These are phyloP conservation scores for sunflower (Helianthus annuus) DNA, from an alignment of 129 eudicot genomes.

Conservation along the genomic window DNA sequence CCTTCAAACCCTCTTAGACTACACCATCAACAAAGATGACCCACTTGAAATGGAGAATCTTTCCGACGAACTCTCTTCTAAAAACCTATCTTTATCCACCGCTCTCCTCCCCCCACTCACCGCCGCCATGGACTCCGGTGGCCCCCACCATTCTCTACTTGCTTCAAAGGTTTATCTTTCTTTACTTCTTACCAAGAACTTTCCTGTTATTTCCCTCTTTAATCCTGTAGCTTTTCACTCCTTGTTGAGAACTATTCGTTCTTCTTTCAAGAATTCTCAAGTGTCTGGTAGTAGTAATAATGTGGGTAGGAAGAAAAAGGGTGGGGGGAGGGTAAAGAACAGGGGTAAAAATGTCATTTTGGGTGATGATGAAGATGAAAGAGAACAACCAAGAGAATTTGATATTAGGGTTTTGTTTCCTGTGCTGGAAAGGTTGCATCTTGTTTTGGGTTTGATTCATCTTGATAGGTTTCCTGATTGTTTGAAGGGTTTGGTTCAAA, in stretches of 20 bases:
- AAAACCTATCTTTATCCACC: slow-evolving; percentile 42
- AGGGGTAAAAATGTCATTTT: slow-evolving; percentile 25
- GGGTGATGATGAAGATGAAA: slow-evolving; percentile 29
- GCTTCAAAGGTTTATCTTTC: slow-evolving; percentile 74
- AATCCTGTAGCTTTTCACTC: slow-evolving; percentile 74
- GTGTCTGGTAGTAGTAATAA: not conserved
- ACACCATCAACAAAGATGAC: slow-evolving; percentile 46
- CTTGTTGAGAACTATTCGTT: slow-evolving; percentile 61
- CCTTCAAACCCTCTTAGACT: slow-evolving; percentile 59
- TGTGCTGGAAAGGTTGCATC: slow-evolving; percentile 64
- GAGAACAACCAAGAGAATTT: slow-evolving; percentile 37
- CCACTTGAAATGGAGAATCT: slow-evolving; percentile 51
- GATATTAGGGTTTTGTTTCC: slow-evolving; percentile 64
- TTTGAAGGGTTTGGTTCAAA: slow-evolving; percentile 74
- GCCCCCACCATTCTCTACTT: slow-evolving; percentile 44
- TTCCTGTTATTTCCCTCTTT: slow-evolving; percentile 79
- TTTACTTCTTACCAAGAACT: slow-evolving; percentile 59
- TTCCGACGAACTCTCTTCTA: slow-evolving; percentile 54
- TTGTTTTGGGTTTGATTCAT: slow-evolving; percentile 72
- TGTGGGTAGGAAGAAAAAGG: slow-evolving; percentile 33
- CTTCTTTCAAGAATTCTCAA: slow-evolving; percentile 43
- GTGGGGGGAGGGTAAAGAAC: slow-evolving; percentile 21
- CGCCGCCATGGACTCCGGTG: slow-evolving; percentile 66
- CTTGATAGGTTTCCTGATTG: slow-evolving; percentile 88
- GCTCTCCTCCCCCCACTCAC: slow-evolving; percentile 50